These are phyloP conservation scores for Podaxis sp. DNA, from an alignment of 768 basidiomycete species.

Conservation along the genomic window DNA sequence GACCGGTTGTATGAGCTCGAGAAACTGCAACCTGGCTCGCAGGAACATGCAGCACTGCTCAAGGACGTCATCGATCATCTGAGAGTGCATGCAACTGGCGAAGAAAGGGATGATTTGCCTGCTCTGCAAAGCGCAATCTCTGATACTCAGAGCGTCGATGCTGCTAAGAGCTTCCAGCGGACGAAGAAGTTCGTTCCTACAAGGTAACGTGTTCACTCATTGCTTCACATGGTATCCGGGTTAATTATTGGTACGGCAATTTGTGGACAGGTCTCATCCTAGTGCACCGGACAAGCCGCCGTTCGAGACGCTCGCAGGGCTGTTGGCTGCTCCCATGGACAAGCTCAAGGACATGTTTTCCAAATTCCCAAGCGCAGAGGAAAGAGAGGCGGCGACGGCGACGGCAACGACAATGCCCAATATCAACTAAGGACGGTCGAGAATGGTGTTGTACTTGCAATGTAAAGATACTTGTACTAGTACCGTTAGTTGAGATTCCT, in stretches of 20 bases:
- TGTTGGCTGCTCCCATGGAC: constrained; percentile 56
- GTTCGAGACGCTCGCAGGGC: constrained; percentile 55
- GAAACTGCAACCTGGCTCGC: constrained; percentile 37
- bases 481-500: too few relatives aligned
- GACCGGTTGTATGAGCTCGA: constrained; percentile 47
- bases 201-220: constrained; percentile 36
- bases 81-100: constrained; percentile 52
- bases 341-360: constrained; percentile 55
- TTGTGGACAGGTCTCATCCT: constrained; percentile 44
- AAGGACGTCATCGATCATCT: constrained; percentile 47
- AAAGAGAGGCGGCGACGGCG: constrained; percentile 7
- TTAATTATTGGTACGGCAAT: not conserved
- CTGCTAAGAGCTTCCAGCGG: constrained; percentile 45
- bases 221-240: not conserved
- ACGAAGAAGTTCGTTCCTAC: constrained; percentile 67
- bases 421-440: not conserved
- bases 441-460: too few relatives aligned
- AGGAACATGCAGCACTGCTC: constrained; percentile 41
- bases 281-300: constrained; percentile 55
- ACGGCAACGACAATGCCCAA: not conserved
- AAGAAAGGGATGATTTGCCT: constrained; percentile 58
- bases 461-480: too few relatives aligned
- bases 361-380: constrained; percentile 5
- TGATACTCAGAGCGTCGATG: constrained; percentile 37
- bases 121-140: constrained; percentile 49